Conservation (phyloP, 2,329 filamentous ascomycete species). For the Alternaria brassicae region DNA sequence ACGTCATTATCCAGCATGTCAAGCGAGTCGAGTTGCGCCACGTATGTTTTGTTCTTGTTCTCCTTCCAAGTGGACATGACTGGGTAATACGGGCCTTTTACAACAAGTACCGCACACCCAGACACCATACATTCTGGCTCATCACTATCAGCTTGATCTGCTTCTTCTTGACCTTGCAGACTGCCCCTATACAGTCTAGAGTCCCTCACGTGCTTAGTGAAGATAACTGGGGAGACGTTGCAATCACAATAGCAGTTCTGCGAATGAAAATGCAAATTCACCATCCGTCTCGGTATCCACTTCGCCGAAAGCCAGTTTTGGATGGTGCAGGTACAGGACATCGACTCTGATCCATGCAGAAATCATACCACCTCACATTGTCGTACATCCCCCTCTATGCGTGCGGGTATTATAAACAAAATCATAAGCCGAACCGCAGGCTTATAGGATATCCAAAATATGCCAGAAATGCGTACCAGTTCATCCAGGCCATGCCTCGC, state of each 20-base stretch:
- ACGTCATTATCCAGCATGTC: slow-evolving; percentile 20
- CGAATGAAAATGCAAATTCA: slow-evolving; percentile 5
- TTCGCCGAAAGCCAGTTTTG: slow-evolving; percentile 4
- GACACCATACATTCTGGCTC: neutral
- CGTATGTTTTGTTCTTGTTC: neutral
- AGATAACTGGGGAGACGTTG: neutral
- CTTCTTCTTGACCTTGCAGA: neutral
- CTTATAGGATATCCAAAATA: slow-evolving; percentile 18
- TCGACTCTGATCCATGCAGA: slow-evolving; percentile 12
- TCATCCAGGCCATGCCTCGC: slow-evolving; percentile 4
- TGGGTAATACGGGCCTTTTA: neutral
- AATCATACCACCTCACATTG: slow-evolving; percentile 10
- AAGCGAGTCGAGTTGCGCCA: slow-evolving; percentile 1
- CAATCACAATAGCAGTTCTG: neutral
- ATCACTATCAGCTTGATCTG: neutral
- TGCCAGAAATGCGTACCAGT: slow-evolving; percentile 11
- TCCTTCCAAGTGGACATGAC: neutral
- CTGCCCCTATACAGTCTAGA: neutral
- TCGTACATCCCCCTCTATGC: slow-evolving; percentile 13
- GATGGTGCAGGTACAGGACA: slow-evolving; percentile 11
- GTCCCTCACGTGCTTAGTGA: neutral
- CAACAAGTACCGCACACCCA: neutral
- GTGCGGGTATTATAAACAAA: slow-evolving; percentile 22
- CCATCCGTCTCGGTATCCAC: neutral
- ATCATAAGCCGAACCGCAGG: slow-evolving; percentile 13